Evolutionary conservation across 345 rosid species (phyloP).

Genomic region (Arabis alpina): DNA sequence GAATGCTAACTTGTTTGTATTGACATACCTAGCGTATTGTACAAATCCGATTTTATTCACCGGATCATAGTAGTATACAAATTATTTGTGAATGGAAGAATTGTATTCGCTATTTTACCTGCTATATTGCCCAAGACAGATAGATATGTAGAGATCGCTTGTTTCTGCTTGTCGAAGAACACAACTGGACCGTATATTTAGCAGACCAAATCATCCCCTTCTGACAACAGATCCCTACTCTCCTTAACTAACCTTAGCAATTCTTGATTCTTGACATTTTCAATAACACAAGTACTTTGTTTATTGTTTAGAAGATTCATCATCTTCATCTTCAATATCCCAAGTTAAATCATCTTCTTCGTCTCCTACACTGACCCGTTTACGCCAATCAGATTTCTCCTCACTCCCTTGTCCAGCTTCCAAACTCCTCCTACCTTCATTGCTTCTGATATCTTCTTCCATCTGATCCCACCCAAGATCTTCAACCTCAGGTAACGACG

Average conservation of each 20-base stretch:
- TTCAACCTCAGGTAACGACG: slow-evolving; percentile 56
- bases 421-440: slow-evolving; percentile 46
- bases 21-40: background rate
- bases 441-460: slow-evolving; percentile 60
- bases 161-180: background rate
- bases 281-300: too few relatives aligned
- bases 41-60: background rate
- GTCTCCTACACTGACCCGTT: slow-evolving; percentile 51
- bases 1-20: background rate
- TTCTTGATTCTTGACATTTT: background rate
- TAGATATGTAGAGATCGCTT: background rate
- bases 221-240: too few relatives aligned
- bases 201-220: background rate
- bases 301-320: background rate
- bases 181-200: background rate
- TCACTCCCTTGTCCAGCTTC: slow-evolving; percentile 31
- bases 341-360: slow-evolving; percentile 81
- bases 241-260: background rate
- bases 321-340: slow-evolving; percentile 68
- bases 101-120: slow-evolving; percentile 7
- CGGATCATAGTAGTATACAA: slow-evolving; percentile 3
- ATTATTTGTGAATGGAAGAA: background rate
- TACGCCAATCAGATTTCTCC: slow-evolving; percentile 54
- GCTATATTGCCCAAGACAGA: background rate
- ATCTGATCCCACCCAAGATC: slow-evolving; percentile 89